Conservation (phyloP, 2,329 filamentous ascomycete genomes). For the Paecilomyces formosus region DNA sequence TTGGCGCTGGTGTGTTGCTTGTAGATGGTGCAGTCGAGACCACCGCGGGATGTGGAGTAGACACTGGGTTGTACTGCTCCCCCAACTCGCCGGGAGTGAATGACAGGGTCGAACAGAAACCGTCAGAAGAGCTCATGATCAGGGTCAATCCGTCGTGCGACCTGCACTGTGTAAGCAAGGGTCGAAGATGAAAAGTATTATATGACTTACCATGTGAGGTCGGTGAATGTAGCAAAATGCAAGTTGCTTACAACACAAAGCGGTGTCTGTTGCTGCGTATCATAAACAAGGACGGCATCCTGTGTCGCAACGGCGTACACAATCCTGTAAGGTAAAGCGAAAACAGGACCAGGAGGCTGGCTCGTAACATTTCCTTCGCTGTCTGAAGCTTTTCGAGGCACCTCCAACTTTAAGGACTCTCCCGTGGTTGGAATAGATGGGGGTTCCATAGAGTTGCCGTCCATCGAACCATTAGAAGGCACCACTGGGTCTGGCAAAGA, state of each 20-base stretch:
- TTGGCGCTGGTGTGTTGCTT: slow-evolving; percentile 63
- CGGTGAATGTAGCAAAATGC: slow-evolving; percentile 95
- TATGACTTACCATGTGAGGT: slow-evolving; percentile 73
- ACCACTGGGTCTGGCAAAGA: slow-evolving; percentile 75
- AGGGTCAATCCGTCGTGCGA: slow-evolving; percentile 70
- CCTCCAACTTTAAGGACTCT: slow-evolving; percentile 46
- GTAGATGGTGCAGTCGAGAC: slow-evolving; percentile 43
- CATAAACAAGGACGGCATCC: slow-evolving; percentile 88
- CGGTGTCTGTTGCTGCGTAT: slow-evolving; percentile 92
- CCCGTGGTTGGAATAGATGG: slow-evolving; percentile 44
- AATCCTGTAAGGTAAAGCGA: slow-evolving; percentile 84
- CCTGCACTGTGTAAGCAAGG: slow-evolving; percentile 41
- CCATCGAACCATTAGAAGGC: slow-evolving; percentile 43
- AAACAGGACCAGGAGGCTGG: slow-evolving; percentile 56
- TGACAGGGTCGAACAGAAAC: slow-evolving; percentile 87
- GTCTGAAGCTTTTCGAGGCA: slow-evolving; percentile 46
- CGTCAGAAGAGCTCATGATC: slow-evolving; percentile 94
- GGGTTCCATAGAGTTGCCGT: slow-evolving; percentile 65
- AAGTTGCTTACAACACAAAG: slow-evolving; percentile 93
- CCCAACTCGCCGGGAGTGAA: slow-evolving; percentile 81
- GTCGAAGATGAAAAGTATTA: slow-evolving; percentile 1
- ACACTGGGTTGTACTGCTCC: slow-evolving; percentile 56
- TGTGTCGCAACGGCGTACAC: slow-evolving; percentile 96
- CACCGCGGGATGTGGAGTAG: slow-evolving; percentile 25
- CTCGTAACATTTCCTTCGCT: slow-evolving; percentile 41